phyloP scores from a whole-genome alignment of 2,329 filamentous ascomycete species.

The Neopestalotiopsis rosae region DNA sequence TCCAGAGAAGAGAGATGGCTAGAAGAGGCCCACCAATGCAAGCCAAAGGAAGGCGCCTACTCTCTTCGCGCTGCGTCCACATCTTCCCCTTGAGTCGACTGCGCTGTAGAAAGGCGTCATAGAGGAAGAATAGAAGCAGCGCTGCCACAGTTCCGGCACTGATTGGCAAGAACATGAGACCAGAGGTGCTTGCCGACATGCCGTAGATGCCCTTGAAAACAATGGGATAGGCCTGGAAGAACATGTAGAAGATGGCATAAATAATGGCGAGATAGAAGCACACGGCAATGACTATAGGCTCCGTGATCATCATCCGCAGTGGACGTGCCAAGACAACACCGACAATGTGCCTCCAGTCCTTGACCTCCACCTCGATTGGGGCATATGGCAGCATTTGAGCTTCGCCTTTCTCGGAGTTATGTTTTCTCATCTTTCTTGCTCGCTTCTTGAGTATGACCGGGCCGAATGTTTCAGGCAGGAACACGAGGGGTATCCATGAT shows the following conservation, averaged over 20 bases:
- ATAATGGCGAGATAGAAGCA: slow-evolving; percentile 47
- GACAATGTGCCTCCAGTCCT: neutral
- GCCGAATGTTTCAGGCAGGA: slow-evolving; percentile 49
- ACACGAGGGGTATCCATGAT: slow-evolving; percentile 51
- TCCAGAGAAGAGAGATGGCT: slow-evolving; percentile 22
- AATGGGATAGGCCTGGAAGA: slow-evolving; percentile 64
- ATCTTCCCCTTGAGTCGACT: neutral
- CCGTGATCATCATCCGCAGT: slow-evolving; percentile 38
- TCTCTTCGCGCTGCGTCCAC: slow-evolving; percentile 23
- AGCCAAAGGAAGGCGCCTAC: slow-evolving; percentile 23
- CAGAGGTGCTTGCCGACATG: slow-evolving; percentile 51
- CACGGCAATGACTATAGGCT: slow-evolving; percentile 43
- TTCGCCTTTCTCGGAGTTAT: neutral
- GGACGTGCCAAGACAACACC: slow-evolving; percentile 10
- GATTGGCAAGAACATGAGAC: slow-evolving; percentile 31
- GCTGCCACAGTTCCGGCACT: neutral
- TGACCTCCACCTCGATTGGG: slow-evolving; percentile 8
- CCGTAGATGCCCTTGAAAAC: slow-evolving; percentile 47
- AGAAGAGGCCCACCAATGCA: slow-evolving; percentile 23
- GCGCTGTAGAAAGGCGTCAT: slow-evolving; percentile 3
- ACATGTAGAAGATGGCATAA: slow-evolving; percentile 63
- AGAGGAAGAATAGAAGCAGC: slow-evolving; percentile 2
- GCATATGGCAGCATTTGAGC: neutral
- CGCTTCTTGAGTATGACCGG: slow-evolving; percentile 28
- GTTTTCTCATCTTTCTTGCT: neutral